These are phyloP conservation scores for Naumovozyma baii DNA, from an alignment of 805 yeast genomes.

Conservation along the genomic window DNA sequence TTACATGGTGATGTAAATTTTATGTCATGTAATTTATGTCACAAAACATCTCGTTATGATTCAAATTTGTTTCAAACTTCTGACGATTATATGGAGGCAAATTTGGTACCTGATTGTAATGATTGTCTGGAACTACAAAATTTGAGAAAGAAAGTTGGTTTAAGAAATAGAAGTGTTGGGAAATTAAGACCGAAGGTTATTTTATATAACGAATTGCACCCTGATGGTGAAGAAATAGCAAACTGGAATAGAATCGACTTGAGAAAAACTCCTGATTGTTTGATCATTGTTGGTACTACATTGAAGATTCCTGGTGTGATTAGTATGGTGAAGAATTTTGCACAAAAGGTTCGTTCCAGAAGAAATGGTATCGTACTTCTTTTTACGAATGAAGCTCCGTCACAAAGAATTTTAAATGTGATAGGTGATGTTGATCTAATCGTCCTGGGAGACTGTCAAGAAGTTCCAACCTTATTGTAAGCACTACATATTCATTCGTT, in stretches of 20 bases:
- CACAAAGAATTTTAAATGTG: slow-evolving; percentile 39
- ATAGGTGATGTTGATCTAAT: slow-evolving; percentile 48
- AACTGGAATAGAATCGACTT: slow-evolving; percentile 61
- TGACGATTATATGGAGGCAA: too few relatives aligned
- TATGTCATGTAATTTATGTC: slow-evolving; percentile 72
- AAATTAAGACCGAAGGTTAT: slow-evolving; percentile 57
- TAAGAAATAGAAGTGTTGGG: slow-evolving; percentile 56
- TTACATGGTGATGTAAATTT: slow-evolving; percentile 73
- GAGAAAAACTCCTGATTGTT: slow-evolving; percentile 58
- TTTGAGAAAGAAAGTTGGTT: slow-evolving; percentile 49
- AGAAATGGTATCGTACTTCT: slow-evolving; percentile 48
- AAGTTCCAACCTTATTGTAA: not conserved
- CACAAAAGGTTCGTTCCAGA: slow-evolving; percentile 44
- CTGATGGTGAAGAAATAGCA: slow-evolving; percentile 83
- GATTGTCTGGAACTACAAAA: slow-evolving; percentile 52
- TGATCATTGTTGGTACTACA: slow-evolving; percentile 77
- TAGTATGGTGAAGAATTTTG: slow-evolving; percentile 50
- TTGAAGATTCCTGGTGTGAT: slow-evolving; percentile 70
- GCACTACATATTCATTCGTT: not conserved
- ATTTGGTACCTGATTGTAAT: slow-evolving; percentile 47
- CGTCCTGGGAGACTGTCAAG: slow-evolving; percentile 58
- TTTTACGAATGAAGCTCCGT: slow-evolving; percentile 50
- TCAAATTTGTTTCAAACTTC: not conserved
- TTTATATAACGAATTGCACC: slow-evolving; percentile 66
- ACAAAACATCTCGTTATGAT: not conserved